A percentile compares a stretch with the other conserved stretches of the same genome.
Conservation (phyloP, 2,329 filamentous ascomycete species). For the Harringtonia aguacate region DNA sequence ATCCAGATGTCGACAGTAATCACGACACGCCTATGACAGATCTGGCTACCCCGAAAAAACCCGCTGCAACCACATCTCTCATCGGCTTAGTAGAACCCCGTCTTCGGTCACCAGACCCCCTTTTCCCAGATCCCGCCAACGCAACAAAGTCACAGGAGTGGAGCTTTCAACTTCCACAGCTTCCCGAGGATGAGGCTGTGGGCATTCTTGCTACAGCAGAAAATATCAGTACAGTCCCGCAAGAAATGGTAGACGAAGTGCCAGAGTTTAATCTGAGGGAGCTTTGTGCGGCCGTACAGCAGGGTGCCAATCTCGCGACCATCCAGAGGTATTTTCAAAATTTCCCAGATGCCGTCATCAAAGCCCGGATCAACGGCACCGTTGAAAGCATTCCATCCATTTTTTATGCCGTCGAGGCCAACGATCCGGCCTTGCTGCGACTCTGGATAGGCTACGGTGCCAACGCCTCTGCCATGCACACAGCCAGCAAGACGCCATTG, state of each 20-base stretch:
- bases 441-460: constrained; percentile 6
- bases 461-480: background rate
- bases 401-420: constrained; percentile 7
- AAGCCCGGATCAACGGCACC: constrained; percentile 1
- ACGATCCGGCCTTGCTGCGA: constrained; percentile 3
- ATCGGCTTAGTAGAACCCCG: background rate
- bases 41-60: background rate
- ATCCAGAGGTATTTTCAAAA: background rate
- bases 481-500: background rate
- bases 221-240: background rate
- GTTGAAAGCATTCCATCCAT: constrained; percentile 6
- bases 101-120: background rate
- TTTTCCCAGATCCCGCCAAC: background rate
- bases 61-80: background rate
- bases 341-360: background rate
- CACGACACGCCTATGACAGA: background rate
- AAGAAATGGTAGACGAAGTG: background rate
- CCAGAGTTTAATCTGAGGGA: background rate
- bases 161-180: constrained; percentile 1
- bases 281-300: constrained; percentile 4
- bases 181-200: background rate
- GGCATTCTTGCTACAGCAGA: background rate
- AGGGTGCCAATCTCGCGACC: background rate
- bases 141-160: background rate
- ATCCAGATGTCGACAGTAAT: too few species aligned